phyloP scores from a whole-genome alignment of 2,329 filamentous ascomycete species.

The Geosmithia morbida region DNA sequence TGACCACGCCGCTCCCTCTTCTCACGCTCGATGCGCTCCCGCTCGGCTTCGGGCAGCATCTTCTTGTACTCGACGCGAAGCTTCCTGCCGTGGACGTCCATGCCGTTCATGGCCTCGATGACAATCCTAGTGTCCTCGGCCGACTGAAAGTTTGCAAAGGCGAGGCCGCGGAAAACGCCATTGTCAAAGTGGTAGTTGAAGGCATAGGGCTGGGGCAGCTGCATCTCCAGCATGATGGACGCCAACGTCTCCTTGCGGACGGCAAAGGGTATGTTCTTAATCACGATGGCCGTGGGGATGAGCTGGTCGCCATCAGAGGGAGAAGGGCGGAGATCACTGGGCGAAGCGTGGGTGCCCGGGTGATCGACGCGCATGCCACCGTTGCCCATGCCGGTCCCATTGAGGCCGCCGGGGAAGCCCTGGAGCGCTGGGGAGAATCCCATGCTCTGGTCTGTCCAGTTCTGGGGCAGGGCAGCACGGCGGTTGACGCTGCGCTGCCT shows the following conservation, averaged over 20 bases:
- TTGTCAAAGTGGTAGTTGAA: constrained; percentile 99
- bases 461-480: constrained; percentile 50
- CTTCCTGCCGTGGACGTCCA: constrained; percentile 90
- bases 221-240: constrained; percentile 85
- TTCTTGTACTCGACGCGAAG: constrained; percentile 98
- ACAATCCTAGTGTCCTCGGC: constrained; percentile 86
- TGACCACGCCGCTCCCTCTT: constrained; percentile 94
- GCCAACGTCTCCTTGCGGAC: constrained; percentile 95
- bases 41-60: constrained; percentile 89
- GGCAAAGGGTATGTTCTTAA: constrained; percentile 98
- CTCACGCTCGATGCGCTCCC: constrained; percentile 91
- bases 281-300: constrained; percentile 95
- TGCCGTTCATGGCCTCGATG: constrained; percentile 88
- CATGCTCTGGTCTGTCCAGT: constrained; percentile 35
- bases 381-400: constrained; percentile 20
- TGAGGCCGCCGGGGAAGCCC: constrained; percentile 18
- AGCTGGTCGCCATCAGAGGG: constrained; percentile 61
- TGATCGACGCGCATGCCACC: constrained; percentile 28
- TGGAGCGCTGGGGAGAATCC: constrained; percentile 24
- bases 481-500: constrained; percentile 40
- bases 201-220: constrained; percentile 86
- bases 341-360: constrained; percentile 22
- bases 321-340: constrained; percentile 21
- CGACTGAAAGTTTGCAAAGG: constrained; percentile 96
- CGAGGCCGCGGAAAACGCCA: constrained; percentile 87